phyloP scores from a whole-genome alignment of 2,329 filamentous ascomycete genomes.

The Fusarium devonianum region DNA sequence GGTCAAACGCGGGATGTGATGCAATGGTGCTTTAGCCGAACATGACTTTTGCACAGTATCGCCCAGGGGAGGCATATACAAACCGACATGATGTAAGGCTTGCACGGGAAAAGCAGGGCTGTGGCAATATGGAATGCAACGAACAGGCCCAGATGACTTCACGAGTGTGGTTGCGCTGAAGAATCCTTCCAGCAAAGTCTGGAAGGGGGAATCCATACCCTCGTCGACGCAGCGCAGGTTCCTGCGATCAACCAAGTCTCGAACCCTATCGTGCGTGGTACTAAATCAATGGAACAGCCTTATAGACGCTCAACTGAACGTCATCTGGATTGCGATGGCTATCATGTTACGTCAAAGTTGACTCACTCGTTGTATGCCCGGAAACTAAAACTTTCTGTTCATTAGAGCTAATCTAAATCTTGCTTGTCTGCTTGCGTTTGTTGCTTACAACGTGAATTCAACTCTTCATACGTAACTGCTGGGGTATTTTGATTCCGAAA shows the following conservation, averaged over 20 bases:
- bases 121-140: no score
- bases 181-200: neutral
- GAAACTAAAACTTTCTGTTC: slow-evolving; percentile 15
- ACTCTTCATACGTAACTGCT: slow-evolving; percentile 26
- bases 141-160: no score
- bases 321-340: slow-evolving; percentile 1
- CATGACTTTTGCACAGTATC: slow-evolving; percentile 32
- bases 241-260: no score
- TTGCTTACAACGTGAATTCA: slow-evolving; percentile 26
- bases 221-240: no score
- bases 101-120: neutral
- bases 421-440: slow-evolving; percentile 22
- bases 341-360: slow-evolving; percentile 2
- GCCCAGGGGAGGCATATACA: slow-evolving; percentile 11
- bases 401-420: slow-evolving; percentile 15
- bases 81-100: slow-evolving; percentile 5
- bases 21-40: slow-evolving; percentile 17
- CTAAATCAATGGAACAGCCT: no score
- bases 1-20: no score
- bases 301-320: no score
- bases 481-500: slow-evolving; percentile 31
- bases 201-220: neutral
- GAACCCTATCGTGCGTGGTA: no score
- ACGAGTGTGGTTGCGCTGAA: no score
- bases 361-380: slow-evolving; percentile 14